Evolutionary conservation across 2,329 filamentous ascomycete genomes (phyloP).

Genomic region (Rutstroemia sp.): DNA sequence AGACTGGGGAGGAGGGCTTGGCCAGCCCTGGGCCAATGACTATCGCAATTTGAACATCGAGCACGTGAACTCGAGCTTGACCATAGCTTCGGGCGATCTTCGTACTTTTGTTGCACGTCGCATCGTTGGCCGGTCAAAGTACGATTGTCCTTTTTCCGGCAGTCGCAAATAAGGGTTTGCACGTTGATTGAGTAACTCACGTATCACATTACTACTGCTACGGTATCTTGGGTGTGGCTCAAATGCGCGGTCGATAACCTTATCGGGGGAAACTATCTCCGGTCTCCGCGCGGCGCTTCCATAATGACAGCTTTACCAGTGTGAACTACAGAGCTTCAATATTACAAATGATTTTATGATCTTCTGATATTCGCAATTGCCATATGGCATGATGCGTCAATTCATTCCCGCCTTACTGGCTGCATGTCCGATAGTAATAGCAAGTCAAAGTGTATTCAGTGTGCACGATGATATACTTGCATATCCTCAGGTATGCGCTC

Average conservation of each 20-base stretch:
- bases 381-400: constrained; percentile 29
- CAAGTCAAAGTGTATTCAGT: constrained; percentile 54
- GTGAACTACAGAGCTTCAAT: background rate
- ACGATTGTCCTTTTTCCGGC: background rate
- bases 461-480: constrained; percentile 67
- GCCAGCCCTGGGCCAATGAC: background rate
- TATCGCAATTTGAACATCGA: background rate
- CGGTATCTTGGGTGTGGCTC: background rate
- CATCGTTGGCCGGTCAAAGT: constrained; percentile 3
- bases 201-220: background rate
- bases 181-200: background rate
- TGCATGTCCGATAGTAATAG: constrained; percentile 33
- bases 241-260: background rate
- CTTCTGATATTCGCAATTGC: constrained; percentile 14
- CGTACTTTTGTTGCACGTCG: constrained; percentile 4
- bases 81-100: background rate
- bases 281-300: background rate
- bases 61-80: background rate
- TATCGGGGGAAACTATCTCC: background rate
- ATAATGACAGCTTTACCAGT: constrained; percentile 9
- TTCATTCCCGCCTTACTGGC: constrained; percentile 23
- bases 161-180: background rate
- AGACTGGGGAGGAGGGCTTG: background rate
- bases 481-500: constrained; percentile 53
- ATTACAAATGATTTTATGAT: constrained; percentile 4